Evolutionary conservation across 2,329 filamentous ascomycete genomes (phyloP), one percentile per base, ranked within the genome.

Genomic region (Pyricularia sp.): DNA sequence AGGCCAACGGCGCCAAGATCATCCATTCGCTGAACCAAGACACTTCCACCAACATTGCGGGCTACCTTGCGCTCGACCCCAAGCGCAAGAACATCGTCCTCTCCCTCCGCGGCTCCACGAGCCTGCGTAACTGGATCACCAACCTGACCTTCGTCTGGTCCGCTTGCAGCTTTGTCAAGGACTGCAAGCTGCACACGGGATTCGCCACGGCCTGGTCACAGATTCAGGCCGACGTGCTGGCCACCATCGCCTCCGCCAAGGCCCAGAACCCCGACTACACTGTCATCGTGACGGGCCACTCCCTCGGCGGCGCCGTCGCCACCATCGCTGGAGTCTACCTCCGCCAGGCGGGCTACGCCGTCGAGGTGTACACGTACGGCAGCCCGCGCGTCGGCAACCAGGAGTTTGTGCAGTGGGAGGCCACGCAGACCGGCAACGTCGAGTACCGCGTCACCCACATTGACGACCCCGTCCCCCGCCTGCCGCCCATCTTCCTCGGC

Each of bases 361-460:
- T 78, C 63, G 84, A 87, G 69, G 70, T 89, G 59, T 89, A 86
- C 78, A 87, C 83, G 1, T 91, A 82, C 75, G 88, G 88, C 67
- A 79, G 83, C 22, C 88, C 88, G 1, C 86, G 87, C 60, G 79
- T 87, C 22, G 88, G 86, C 66, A 86, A 88, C 73, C 70, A 72
- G 2, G 77, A 73, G 22, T 79, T 88, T 65, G 80, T 79, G 64
- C 71, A 77, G 63, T 87, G 79, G 71, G 76, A 90, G 66, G 79
- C 78, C 8, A 69, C 69, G 62, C 84, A 87, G 69, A 66, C 75
- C 1, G 82, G 83, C 64, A 72, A 72, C 65, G 53, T 57, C 53
- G 81, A 84, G 68, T 87, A 80, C 76, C 85, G 88, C 67, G 78
- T 90, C 63, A 91, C 88, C 1, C 88, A 91, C 74, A 75, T 74